phyloP scores from a whole-genome alignment of 176 grass and related monocot genomes.

The Bromus sterilis region DNA sequence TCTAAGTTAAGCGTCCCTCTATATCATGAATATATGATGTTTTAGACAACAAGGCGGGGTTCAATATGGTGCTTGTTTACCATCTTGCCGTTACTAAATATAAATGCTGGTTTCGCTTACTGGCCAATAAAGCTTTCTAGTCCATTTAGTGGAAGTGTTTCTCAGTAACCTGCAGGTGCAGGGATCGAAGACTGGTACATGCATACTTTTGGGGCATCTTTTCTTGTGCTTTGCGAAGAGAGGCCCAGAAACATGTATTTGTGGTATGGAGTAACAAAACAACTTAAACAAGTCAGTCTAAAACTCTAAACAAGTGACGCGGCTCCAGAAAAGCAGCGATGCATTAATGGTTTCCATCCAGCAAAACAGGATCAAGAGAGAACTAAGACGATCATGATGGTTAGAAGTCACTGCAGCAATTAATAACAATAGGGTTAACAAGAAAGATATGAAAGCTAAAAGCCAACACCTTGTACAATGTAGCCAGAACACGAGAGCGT shows the following conservation, averaged over 20 bases:
- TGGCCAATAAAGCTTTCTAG: too few species aligned
- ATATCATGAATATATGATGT: too few species aligned
- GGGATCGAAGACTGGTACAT: not conserved
- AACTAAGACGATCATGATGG: not conserved
- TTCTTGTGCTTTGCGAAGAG: not conserved
- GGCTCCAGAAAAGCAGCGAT: not conserved
- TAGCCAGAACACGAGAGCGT: constrained; percentile 91
- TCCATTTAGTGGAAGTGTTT: too few species aligned
- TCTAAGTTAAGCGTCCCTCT: too few species aligned
- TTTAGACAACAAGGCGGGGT: too few species aligned
- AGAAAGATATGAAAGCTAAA: not conserved
- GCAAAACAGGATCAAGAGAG: not conserved
- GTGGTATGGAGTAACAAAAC: not conserved
- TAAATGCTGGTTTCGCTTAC: too few species aligned
- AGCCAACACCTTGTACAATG: constrained; percentile 84
- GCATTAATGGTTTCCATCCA: not conserved
- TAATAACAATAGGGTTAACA: not conserved
- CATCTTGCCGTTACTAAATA: too few species aligned
- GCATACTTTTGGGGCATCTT: not conserved
- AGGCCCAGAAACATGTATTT: not conserved
- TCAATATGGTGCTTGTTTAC: too few species aligned
- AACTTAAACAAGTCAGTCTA: not conserved
- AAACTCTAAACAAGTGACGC: not conserved
- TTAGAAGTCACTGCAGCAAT: not conserved
- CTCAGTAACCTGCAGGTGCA: not conserved